Percentiles rank a stretch among this genome's conserved stretches.
Evolutionary conservation across 129 eudicot species (phyloP).

Genomic region (Erigeron canadensis): DNA sequence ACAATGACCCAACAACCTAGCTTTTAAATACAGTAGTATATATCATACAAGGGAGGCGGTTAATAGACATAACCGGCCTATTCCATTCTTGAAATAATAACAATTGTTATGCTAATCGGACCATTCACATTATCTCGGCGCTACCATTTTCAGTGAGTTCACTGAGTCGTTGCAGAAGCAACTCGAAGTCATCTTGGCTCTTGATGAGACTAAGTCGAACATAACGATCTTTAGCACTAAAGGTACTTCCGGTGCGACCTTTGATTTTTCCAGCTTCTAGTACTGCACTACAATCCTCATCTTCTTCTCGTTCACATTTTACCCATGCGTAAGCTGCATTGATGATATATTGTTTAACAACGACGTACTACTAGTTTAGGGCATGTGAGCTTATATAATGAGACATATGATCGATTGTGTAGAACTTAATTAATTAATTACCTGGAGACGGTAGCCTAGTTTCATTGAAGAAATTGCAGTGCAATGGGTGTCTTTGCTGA

Average conservation of each 20-base stretch:
- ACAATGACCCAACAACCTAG: no score
- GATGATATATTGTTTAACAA: not conserved
- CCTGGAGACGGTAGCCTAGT: slow-evolving; percentile 83
- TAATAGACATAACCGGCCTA: not conserved
- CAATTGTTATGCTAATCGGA: not conserved
- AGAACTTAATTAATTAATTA: slow-evolving; percentile 3
- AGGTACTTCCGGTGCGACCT: slow-evolving; percentile 43
- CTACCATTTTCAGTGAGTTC: slow-evolving; percentile 36
- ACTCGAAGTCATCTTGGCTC: slow-evolving; percentile 60
- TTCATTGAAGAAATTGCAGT: slow-evolving; percentile 51
- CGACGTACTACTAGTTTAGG: not conserved
- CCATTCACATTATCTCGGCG: slow-evolving; percentile 22
- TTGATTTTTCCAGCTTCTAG: slow-evolving; percentile 53
- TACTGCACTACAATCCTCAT: slow-evolving; percentile 40
- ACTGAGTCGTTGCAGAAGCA: slow-evolving; percentile 36
- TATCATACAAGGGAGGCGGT: not conserved
- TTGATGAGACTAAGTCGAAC: slow-evolving; percentile 64
- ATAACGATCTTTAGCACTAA: slow-evolving; percentile 40
- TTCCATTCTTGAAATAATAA: not conserved
- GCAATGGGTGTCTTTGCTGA: slow-evolving; percentile 54
- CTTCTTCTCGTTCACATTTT: slow-evolving; percentile 68
- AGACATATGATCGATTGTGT: no score
- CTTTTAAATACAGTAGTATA: not conserved
- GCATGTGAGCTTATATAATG: not conserved
- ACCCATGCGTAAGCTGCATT: slow-evolving; percentile 70